phyloP scores from a whole-genome alignment of 1,139 yeast genomes.

The Arxiozyma bovina region DNA sequence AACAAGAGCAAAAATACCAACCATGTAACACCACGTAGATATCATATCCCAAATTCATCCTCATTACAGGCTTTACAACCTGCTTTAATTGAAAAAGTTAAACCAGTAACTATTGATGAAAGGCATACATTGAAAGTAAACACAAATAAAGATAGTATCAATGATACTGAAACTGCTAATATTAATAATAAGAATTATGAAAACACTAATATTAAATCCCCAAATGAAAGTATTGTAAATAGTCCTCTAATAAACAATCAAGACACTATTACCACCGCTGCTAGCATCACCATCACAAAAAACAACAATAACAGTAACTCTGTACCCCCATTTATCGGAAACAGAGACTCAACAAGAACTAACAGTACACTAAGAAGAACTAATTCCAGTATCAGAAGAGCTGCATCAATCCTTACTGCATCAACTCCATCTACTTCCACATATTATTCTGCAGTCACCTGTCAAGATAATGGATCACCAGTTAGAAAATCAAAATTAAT shows the following conservation, averaged over 20 bases:
- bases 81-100: conserved; percentile 1
- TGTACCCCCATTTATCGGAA: background rate
- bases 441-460: background rate
- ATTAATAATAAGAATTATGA: background rate
- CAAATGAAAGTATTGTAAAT: background rate
- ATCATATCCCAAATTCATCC: background rate
- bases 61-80: conserved; percentile 1
- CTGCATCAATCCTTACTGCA: conserved; percentile 27
- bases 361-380: conserved; percentile 26
- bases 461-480: background rate
- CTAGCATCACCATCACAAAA: conserved; percentile 1
- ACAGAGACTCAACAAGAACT: background rate
- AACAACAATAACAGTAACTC: background rate
- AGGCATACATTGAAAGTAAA: too few species aligned
- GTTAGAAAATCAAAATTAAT: conserved; percentile 11
- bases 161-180: background rate
- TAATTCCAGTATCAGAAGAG: conserved; percentile 31
- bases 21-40: background rate
- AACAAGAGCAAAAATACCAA: background rate
- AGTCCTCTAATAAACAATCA: background rate
- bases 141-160: background rate
- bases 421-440: conserved; percentile 9
- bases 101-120: background rate
- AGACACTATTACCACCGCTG: background rate
- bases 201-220: background rate